phyloP scores from a whole-genome alignment of 2,329 filamentous ascomycete genomes.

The Rosellinia necatrix region DNA sequence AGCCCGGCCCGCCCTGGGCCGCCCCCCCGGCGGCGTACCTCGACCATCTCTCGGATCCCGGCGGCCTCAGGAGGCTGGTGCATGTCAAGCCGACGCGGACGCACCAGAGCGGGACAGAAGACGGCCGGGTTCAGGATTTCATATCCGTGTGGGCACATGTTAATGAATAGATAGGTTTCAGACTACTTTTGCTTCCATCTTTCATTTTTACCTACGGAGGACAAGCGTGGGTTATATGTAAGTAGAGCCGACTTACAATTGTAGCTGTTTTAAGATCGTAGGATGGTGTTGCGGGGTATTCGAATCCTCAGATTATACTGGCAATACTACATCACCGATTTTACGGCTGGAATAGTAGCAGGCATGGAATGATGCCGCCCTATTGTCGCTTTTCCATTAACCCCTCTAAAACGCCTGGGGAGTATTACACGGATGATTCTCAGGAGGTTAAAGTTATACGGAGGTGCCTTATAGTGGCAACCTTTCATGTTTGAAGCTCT shows the following conservation, averaged over 20 bases:
- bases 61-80: constrained; percentile 50
- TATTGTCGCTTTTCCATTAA: not conserved
- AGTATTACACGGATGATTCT: too few species aligned
- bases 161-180: constrained; percentile 2
- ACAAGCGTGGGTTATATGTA: too few species aligned
- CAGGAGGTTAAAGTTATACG: too few species aligned
- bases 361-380: too few species aligned
- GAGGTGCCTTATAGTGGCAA: constrained; percentile 41
- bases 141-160: constrained; percentile 55
- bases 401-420: not conserved
- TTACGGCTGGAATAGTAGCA: too few species aligned
- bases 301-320: too few species aligned
- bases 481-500: constrained; percentile 62
- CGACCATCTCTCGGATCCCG: constrained; percentile 69
- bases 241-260: too few species aligned
- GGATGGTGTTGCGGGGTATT: too few species aligned
- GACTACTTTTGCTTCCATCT: too few species aligned
- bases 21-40: constrained; percentile 71
- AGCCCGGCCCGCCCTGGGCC: constrained; percentile 74
- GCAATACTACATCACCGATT: too few species aligned
- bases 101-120: constrained; percentile 48
- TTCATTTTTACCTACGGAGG: too few species aligned
- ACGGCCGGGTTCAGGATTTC: constrained; percentile 49
- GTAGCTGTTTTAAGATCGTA: too few species aligned
- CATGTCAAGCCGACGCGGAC: constrained; percentile 57